phyloP scores from a whole-genome alignment of 352 stramenopile genomes.

The Phytophthora pini region DNA sequence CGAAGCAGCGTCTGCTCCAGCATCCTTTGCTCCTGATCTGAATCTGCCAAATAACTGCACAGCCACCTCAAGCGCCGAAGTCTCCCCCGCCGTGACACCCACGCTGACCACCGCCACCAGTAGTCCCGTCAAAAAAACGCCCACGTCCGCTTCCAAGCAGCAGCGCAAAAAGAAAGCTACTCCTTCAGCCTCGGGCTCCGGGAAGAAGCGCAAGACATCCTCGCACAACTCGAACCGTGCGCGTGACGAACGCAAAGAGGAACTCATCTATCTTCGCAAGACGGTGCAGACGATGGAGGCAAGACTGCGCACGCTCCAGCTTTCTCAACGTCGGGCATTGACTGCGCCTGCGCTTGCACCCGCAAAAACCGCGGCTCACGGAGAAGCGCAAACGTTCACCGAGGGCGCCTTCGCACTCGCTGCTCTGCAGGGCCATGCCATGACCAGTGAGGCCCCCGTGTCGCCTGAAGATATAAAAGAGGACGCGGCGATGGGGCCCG shows the following conservation, averaged over 20 bases:
- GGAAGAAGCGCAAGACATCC: conserved; percentile 54
- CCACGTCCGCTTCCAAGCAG: conserved; percentile 20
- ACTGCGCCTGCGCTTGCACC: conserved; percentile 25
- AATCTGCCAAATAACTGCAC: not conserved
- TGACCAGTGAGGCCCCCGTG: conserved; percentile 13
- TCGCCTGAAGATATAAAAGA: conserved; percentile 33
- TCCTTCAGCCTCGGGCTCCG: conserved; percentile 3
- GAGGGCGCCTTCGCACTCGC: conserved; percentile 30
- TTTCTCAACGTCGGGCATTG: conserved; percentile 39
- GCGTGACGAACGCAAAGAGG: conserved; percentile 66
- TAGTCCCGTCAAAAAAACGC: conserved; percentile 30
- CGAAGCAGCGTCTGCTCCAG: conserved; percentile 1
- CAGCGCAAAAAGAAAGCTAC: conserved; percentile 35
- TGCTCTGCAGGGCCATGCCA: conserved; percentile 26
- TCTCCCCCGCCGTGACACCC: conserved; percentile 20
- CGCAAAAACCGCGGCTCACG: conserved; percentile 7
- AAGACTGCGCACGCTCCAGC: conserved; percentile 41
- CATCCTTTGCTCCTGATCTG: not conserved
- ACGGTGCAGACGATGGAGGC: conserved; percentile 61
- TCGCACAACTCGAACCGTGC: conserved; percentile 64
- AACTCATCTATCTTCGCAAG: conserved; percentile 73
- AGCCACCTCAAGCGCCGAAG: conserved; percentile 8
- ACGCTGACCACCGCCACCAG: conserved; percentile 20
- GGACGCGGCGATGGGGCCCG: conserved; percentile 43
- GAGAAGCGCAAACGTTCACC: conserved; percentile 31